Evolutionary conservation across 1,284 basidiomycete genomes (phyloP).

Genomic region (Trichosporon coremiiforme): DNA sequence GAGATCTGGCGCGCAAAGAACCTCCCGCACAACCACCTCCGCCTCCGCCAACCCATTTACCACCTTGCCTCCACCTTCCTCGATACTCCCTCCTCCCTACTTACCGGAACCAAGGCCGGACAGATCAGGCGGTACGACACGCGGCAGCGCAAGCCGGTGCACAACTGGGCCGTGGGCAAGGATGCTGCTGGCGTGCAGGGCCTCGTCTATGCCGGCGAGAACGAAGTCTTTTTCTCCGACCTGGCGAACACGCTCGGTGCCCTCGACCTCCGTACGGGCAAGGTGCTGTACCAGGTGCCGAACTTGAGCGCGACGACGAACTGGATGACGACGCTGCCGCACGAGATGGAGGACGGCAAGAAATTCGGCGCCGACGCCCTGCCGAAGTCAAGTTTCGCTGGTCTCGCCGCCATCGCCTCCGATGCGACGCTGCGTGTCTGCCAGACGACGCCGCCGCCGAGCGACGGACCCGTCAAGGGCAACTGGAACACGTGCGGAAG

Average conservation of each 20-base stretch:
- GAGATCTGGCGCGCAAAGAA: slow-evolving; percentile 57
- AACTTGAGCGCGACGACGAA: slow-evolving; percentile 46
- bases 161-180: slow-evolving; percentile 53
- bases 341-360: slow-evolving; percentile 5
- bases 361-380: slow-evolving; percentile 12
- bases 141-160: slow-evolving; percentile 66
- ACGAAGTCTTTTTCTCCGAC: slow-evolving; percentile 74
- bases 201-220: slow-evolving; percentile 1
- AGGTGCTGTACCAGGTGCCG: slow-evolving; percentile 68
- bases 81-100: slow-evolving; percentile 59
- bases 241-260: slow-evolving; percentile 68
- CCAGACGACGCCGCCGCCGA: slow-evolving; percentile 65
- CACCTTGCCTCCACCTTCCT: slow-evolving; percentile 66
- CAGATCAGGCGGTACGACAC: slow-evolving; percentile 79
- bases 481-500: slow-evolving; percentile 62
- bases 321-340: slow-evolving; percentile 43
- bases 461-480: slow-evolving; percentile 59
- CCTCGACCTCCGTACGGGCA: slow-evolving; percentile 74
- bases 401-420: slow-evolving; percentile 47
- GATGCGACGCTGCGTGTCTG: slow-evolving; percentile 67
- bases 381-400: slow-evolving; percentile 26
- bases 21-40: slow-evolving; percentile 70
- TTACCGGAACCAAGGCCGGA: slow-evolving; percentile 75
- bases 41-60: slow-evolving; percentile 76
- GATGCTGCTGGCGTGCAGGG: slow-evolving; percentile 67